Base-by-base conservation (phyloP, 768 basidiomycete genomes). In the Rhodosporidiobolus sp. region DNA sequence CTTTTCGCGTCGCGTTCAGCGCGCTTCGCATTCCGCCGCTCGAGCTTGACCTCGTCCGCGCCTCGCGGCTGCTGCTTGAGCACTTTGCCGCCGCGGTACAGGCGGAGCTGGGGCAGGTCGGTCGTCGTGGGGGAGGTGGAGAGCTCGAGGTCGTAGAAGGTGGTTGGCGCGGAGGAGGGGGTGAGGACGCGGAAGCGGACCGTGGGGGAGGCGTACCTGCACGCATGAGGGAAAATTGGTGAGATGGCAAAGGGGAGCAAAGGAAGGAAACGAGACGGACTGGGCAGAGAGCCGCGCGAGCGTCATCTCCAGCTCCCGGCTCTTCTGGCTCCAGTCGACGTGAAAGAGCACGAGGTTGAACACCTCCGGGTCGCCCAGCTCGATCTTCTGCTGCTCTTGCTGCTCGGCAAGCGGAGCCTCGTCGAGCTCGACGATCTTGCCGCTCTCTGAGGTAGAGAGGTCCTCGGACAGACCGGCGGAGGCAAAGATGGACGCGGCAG, bases 141-240 rank as follows among this genome's bases (percentile, higher is more conserved):
- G 32, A 75, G 63, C 20, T 45, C 49, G 46, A 75, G 64, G 56
- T 75, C 74, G 64, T 72, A 75, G 67, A 72, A 75, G 8, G 74
- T 72, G 20, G 45, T 22, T 1, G 69, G 54, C 11, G 63, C 48
- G 11, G 19, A 8, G 56, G 61, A 60, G 50, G 70, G 67, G 24
- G 60, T 53, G 55, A 75, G 48, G 64, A 66, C 6, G 30, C 24
- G 53, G 63, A 75, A 75, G 4, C 17, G 3, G 14, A 75, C 64
- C 1, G 49, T 3, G 22, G 59, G 56, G 4, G 74, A 72, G 52
- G 50, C 11, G 54, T 63, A 67, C 38, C 73, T 74, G 64, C 26
- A 6, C n/a, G n/a, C n/a, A n/a, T n/a, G n/a, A n/a, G n/a, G n/a
- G n/a, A n/a, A n/a, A n/a, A n/a, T n/a, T n/a, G n/a, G n/a, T n/a